Evolutionary conservation across 2,329 filamentous ascomycete species (phyloP).

Genomic region (Penicillium sp.): DNA sequence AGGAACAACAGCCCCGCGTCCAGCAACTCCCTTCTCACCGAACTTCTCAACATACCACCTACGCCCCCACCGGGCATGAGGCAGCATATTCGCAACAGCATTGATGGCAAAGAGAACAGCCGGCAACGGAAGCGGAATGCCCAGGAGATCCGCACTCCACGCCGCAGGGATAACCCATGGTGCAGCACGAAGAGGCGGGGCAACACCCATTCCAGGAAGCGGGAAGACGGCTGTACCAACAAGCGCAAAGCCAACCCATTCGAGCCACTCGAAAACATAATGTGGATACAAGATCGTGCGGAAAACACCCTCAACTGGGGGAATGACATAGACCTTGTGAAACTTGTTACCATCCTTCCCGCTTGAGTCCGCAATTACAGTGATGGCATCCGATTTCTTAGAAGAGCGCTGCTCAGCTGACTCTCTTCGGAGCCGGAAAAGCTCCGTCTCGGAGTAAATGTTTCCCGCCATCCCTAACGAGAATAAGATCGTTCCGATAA

Average conservation of each 20-base stretch:
- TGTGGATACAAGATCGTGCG: constrained; percentile 83
- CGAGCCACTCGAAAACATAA: constrained; percentile 94
- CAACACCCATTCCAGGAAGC: constrained; percentile 6
- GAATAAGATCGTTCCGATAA: constrained; percentile 72
- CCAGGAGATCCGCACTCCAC: constrained; percentile 25
- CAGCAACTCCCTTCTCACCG: constrained; percentile 76
- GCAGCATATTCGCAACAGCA: constrained; percentile 86
- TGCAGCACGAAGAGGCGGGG: constrained; percentile 30
- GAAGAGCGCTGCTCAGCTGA: constrained; percentile 55
- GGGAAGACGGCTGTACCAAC: constrained; percentile 40
- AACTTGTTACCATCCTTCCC: constrained; percentile 51
- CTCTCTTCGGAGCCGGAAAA: constrained; percentile 79
- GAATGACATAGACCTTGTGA: constrained; percentile 84
- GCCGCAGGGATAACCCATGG: constrained; percentile 40
- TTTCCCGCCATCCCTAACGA: constrained; percentile 75
- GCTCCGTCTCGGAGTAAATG: constrained; percentile 84
- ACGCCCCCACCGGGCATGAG: constrained; percentile 76
- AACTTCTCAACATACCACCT: constrained; percentile 88
- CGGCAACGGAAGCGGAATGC: constrained; percentile 63
- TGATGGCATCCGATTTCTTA: constrained; percentile 51
- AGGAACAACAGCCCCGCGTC: constrained; percentile 72
- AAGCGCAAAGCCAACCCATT: constrained; percentile 90
- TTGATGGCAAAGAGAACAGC: constrained; percentile 82
- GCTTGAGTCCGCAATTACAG: constrained; percentile 10
- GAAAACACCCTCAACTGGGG: constrained; percentile 78